phyloP scores from a whole-genome alignment of 176 grass and related monocot species.

The maize (Zea mays) region DNA sequence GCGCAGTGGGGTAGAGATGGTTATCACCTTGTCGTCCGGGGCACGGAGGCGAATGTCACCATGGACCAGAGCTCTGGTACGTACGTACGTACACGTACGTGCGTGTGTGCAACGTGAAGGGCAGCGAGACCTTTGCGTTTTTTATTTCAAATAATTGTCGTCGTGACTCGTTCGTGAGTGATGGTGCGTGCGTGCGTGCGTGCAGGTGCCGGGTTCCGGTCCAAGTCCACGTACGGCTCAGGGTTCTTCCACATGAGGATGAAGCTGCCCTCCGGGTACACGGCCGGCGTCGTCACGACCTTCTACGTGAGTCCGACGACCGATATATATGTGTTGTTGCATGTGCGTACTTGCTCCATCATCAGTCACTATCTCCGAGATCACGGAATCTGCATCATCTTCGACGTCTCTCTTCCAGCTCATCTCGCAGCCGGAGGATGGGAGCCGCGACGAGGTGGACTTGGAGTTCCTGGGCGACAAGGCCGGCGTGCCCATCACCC shows the following conservation, averaged over 20 bases:
- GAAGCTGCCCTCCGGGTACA: constrained; percentile 56
- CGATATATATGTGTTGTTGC: no score
- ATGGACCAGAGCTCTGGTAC: constrained; percentile 69
- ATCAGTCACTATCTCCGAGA: no score
- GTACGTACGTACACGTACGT: background rate
- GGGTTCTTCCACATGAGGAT: constrained; percentile 75
- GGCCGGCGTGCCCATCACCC: constrained; percentile 50
- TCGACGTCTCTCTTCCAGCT: constrained; percentile 9
- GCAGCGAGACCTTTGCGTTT: background rate
- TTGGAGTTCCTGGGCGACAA: constrained; percentile 75
- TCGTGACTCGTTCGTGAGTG: no score
- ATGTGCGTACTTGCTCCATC: no score
- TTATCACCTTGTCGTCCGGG: constrained; percentile 38
- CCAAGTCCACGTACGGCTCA: constrained; percentile 53
- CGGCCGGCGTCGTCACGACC: constrained; percentile 66
- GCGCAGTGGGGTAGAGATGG: constrained; percentile 50
- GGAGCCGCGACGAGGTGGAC: constrained; percentile 57
- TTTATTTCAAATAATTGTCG: no score
- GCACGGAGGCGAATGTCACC: constrained; percentile 51
- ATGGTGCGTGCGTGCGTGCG: background rate
- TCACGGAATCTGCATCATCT: background rate
- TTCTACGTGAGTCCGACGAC: constrained; percentile 51
- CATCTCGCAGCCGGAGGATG: constrained; percentile 33
- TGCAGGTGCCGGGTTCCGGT: constrained; percentile 65
- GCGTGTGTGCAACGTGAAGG: background rate